Base-by-base conservation (phyloP, 2,329 filamentous ascomycete species). In the Tolypocladium tropicale region DNA sequence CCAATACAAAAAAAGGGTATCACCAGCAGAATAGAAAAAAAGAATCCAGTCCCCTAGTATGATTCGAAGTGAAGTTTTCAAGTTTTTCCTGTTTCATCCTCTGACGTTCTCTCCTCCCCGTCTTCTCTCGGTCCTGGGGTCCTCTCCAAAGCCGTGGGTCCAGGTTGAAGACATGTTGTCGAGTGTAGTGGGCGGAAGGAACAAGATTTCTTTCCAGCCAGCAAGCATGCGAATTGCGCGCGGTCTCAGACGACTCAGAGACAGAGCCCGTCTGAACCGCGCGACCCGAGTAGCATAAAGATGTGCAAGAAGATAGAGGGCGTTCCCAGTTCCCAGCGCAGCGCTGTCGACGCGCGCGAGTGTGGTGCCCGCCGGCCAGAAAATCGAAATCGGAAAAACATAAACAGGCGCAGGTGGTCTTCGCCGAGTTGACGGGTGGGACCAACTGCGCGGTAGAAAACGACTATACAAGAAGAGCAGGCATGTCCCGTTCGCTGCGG, bases 21-120 rank as follows among this genome's bases (percentile, higher is more conserved):
- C 68, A 64, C 65, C 65, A 63, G 55, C 61, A 64, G 63, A 68
- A 69, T 60, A 56, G 63, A 68, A 68, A 54, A 54, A 62, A 65
- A 57, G 58, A 56, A 60, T 21, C 11, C 59, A 62, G 60, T 60
- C 55, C 32, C 33, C 62, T 60, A 53, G 48, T 41, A 55, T 41
- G 34, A 52, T 56, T 54, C 33, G 36, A 23, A 53, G 55, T 50
- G 58, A 63, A 60, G 62, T 62, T 54, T 53, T 59, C 53, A 65
- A 50, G 39, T 3, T 23, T 21, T 14, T 46, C 54, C 12, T 37
- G 46, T 30, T 32, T 49, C 16, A 48, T 18, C 43, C 16, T 30
- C 14, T 32, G 46, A 21, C 28, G 16, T 46, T 16, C n/a, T 37
- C 16, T 30, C 12, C n/a, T 49, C 11, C 18, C 16, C 14, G 28